Evolutionary conservation across 345 rosid genomes (phyloP).

Genomic region (Populus tremula): DNA sequence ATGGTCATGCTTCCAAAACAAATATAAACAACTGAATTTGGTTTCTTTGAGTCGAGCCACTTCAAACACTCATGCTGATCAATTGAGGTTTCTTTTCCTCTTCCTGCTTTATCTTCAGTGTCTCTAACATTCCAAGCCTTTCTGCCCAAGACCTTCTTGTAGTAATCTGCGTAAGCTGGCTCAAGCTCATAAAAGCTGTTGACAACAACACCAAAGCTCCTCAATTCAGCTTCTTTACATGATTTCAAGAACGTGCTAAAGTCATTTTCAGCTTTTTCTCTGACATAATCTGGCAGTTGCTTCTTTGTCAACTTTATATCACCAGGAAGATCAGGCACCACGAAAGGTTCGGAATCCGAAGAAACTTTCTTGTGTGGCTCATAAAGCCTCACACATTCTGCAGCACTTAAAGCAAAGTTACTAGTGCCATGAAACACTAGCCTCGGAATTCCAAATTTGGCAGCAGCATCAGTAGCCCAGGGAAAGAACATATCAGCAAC

Average conservation of each 20-base stretch:
- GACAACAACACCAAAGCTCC: slow-evolving; percentile 57
- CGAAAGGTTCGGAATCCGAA: slow-evolving; percentile 31
- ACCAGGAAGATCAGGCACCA: slow-evolving; percentile 35
- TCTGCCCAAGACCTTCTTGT: slow-evolving; percentile 35
- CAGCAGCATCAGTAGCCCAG: slow-evolving; percentile 31
- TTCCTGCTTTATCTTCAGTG: slow-evolving; percentile 28
- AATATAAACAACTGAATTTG: slow-evolving; percentile 18
- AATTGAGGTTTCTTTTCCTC: slow-evolving; percentile 28
- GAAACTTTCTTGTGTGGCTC: slow-evolving; percentile 23
- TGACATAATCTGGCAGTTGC: slow-evolving; percentile 2
- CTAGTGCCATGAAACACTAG: slow-evolving; percentile 36
- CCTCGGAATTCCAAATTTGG: slow-evolving; percentile 36
- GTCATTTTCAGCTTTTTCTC: neutral
- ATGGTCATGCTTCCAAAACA: slow-evolving; percentile 18
- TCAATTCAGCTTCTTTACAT: slow-evolving; percentile 35
- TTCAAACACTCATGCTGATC: slow-evolving; percentile 15
- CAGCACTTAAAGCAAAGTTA: slow-evolving; percentile 17
- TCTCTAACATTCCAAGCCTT: slow-evolving; percentile 47
- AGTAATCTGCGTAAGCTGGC: slow-evolving; percentile 44
- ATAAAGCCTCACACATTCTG: neutral
- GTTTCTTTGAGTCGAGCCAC: slow-evolving; percentile 20
- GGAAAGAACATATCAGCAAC: slow-evolving; percentile 33
- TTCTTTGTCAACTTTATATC: slow-evolving; percentile 20
- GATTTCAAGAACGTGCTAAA: slow-evolving; percentile 18
- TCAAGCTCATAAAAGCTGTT: slow-evolving; percentile 82